phyloP scores from a whole-genome alignment of 768 basidiomycete species.

The Podaxis sp. region DNA sequence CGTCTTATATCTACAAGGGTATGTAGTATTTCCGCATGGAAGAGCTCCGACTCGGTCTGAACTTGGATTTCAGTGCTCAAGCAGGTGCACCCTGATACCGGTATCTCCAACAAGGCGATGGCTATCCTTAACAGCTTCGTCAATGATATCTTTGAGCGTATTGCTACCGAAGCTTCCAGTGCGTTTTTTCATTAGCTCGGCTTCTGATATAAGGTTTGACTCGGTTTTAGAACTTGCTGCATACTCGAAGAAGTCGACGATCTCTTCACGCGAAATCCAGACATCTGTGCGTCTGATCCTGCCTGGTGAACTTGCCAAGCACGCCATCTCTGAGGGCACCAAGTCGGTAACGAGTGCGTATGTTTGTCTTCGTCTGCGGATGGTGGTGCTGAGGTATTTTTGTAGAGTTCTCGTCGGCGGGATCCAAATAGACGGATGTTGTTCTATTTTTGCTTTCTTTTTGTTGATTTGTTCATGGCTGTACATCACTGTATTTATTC shows the following conservation, averaged over 20 bases:
- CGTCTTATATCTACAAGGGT: slow-evolving; percentile 96
- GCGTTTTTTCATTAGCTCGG: background rate
- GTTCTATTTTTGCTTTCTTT: slow-evolving; percentile 10
- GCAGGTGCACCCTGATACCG: slow-evolving; percentile 97
- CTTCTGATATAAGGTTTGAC: slow-evolving; percentile 8
- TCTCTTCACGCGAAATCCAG: slow-evolving; percentile 98
- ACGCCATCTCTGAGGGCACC: slow-evolving; percentile 94
- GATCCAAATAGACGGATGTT: slow-evolving; percentile 17
- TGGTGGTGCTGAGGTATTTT: background rate
- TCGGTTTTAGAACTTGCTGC: slow-evolving; percentile 77
- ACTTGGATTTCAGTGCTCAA: slow-evolving; percentile 23
- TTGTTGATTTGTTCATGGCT: slow-evolving; percentile 18
- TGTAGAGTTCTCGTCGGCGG: slow-evolving; percentile 21
- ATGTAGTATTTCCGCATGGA: slow-evolving; percentile 18
- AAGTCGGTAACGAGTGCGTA: slow-evolving; percentile 56
- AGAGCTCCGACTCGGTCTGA: background rate
- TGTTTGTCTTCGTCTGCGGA: background rate
- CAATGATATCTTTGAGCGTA: slow-evolving; percentile 93
- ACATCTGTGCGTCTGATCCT: slow-evolving; percentile 94
- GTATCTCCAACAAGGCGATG: slow-evolving; percentile 98
- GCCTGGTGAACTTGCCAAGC: slow-evolving; percentile 97
- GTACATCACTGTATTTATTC: slow-evolving; percentile 21
- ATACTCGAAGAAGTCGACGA: slow-evolving; percentile 99
- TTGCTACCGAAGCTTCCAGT: slow-evolving; percentile 75
- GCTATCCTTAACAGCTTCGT: slow-evolving; percentile 91